Evolutionary conservation across 2,329 filamentous ascomycete species (phyloP).

Genomic region (Diplodia mutila): DNA sequence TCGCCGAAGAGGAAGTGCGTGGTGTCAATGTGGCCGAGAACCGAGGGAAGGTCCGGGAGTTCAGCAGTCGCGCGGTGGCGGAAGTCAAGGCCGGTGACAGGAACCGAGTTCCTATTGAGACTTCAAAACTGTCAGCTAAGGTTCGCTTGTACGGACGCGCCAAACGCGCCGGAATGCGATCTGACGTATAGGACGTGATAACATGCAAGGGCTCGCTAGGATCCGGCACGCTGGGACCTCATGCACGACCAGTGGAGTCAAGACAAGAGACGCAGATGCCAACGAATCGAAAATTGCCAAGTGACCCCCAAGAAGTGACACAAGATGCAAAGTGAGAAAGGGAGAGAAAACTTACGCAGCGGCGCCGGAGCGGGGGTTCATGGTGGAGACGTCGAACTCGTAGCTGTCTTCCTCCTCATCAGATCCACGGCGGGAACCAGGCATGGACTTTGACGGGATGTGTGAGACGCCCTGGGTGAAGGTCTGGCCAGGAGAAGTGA

Average conservation of each 20-base stretch:
- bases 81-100: constrained; percentile 70
- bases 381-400: constrained; percentile 62
- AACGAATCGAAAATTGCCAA: constrained; percentile 17
- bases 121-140: constrained; percentile 51
- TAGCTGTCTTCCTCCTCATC: constrained; percentile 84
- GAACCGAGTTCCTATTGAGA: constrained; percentile 91
- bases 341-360: constrained; percentile 71
- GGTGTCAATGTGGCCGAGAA: constrained; percentile 81
- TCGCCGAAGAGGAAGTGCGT: constrained; percentile 85
- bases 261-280: constrained; percentile 23
- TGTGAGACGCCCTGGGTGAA: constrained; percentile 63
- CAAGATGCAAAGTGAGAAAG: constrained; percentile 23
- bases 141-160: constrained; percentile 28
- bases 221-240: constrained; percentile 5
- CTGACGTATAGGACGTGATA: constrained; percentile 25
- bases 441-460: constrained; percentile 81
- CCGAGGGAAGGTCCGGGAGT: constrained; percentile 49
- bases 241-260: constrained; percentile 14
- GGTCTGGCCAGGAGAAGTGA: constrained; percentile 74
- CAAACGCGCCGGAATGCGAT: constrained; percentile 30
- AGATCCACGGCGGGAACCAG: constrained; percentile 84
- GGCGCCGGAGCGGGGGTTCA: constrained; percentile 57
- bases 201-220: constrained; percentile 25
- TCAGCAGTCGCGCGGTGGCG: constrained; percentile 57
- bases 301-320: constrained; percentile 9